These are phyloP conservation scores for Phytopythium delawarense DNA, from an alignment of 352 stramenopile genomes.

Conservation along the genomic window DNA sequence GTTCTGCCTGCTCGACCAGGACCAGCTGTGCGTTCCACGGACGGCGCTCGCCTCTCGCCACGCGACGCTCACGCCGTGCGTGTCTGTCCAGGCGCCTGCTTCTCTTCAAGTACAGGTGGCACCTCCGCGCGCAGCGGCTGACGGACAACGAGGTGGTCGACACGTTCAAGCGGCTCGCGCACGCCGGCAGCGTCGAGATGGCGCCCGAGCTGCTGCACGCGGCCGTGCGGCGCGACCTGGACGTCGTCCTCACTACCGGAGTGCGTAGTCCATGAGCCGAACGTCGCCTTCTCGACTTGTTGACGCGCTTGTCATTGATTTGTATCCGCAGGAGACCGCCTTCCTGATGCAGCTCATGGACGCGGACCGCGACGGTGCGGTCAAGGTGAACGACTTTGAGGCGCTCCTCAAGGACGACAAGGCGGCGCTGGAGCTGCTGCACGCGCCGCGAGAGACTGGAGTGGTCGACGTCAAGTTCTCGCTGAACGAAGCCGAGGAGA, in stretches of 20 bases:
- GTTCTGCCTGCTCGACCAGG: constrained; percentile 76
- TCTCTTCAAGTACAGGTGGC: constrained; percentile 70
- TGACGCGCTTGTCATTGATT: neutral
- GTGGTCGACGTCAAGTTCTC: constrained; percentile 67
- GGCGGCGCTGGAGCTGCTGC: constrained; percentile 39
- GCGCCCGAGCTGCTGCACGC: constrained; percentile 56
- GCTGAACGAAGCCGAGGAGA: constrained; percentile 54
- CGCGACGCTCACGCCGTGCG: neutral
- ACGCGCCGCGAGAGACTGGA: constrained; percentile 39
- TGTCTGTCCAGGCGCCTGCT: constrained; percentile 43
- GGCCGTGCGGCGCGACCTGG: constrained; percentile 60
- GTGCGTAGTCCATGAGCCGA: constrained; percentile 24
- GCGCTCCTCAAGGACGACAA: constrained; percentile 66
- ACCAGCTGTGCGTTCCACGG: constrained; percentile 52
- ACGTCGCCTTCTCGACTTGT: neutral
- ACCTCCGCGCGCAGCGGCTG: constrained; percentile 52
- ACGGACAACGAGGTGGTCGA: constrained; percentile 79
- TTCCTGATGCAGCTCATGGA: constrained; percentile 71
- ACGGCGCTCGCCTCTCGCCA: too few species aligned
- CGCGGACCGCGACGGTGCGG: constrained; percentile 51
- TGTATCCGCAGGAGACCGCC: constrained; percentile 39
- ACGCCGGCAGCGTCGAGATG: constrained; percentile 30
- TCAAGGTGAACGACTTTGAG: constrained; percentile 74
- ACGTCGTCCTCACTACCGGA: constrained; percentile 74
- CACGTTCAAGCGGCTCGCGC: constrained; percentile 57